phyloP scores from a whole-genome alignment of 176 grass and related monocot genomes.

The Oropetium thomaeum region DNA sequence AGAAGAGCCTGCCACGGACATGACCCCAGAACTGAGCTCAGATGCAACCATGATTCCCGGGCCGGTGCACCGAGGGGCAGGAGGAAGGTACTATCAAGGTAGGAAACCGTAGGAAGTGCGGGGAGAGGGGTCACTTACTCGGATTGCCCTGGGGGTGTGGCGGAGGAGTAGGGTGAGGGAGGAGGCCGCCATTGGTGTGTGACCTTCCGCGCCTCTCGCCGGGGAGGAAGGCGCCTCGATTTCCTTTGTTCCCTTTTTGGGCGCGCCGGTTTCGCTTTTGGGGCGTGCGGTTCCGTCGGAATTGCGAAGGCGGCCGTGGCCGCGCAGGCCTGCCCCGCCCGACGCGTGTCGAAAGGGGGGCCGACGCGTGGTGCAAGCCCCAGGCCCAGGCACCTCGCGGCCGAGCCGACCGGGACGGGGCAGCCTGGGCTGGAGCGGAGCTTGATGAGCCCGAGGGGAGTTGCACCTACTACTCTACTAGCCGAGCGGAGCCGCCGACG shows the following conservation, averaged over 20 bases:
- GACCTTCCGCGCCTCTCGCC: conserved; percentile 12
- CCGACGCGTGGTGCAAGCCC: conserved; percentile 37
- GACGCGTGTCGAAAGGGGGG: conserved; percentile 22
- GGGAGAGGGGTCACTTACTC: conserved; percentile 28
- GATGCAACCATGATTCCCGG: not conserved
- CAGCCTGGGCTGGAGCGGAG: not conserved
- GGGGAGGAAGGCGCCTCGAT: not conserved
- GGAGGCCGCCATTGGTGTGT: conserved; percentile 40
- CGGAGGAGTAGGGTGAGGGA: not conserved
- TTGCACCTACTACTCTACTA: not conserved
- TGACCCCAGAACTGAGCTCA: not conserved
- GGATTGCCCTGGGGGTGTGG: not conserved
- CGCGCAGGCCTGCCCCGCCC: not conserved
- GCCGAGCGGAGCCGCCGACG: not conserved
- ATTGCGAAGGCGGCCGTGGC: not conserved
- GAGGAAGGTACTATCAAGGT: no score
- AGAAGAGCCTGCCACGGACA: conserved; percentile 21
- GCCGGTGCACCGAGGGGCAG: not conserved
- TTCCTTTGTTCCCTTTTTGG: not conserved
- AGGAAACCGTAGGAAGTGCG: not conserved
- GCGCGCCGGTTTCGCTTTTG: conserved; percentile 36
- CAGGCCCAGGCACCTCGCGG: conserved; percentile 14
- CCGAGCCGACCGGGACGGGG: not conserved
- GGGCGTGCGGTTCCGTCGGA: conserved; percentile 36
- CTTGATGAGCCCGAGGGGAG: not conserved